Evolutionary conservation across 495 filamentous ascomycete genomes (phyloP).

Genomic region (Paragyromitra xinjiangensis): DNA sequence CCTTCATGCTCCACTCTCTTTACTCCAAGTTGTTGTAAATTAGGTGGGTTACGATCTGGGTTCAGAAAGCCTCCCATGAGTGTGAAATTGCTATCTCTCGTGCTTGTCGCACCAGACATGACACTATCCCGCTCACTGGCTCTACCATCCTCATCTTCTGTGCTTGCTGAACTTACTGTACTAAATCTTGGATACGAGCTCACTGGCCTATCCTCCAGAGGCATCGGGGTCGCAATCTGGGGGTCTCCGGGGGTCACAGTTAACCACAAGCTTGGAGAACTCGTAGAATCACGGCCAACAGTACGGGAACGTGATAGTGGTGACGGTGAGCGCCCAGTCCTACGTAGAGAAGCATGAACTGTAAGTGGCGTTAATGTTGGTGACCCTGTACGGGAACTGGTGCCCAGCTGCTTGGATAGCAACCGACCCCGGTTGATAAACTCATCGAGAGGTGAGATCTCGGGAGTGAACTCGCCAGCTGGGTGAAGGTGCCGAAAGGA

Average conservation of each 20-base stretch:
- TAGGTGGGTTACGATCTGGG: slow-evolving; percentile 40
- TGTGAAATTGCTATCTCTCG: slow-evolving; percentile 51
- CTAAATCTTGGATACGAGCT: slow-evolving; percentile 49
- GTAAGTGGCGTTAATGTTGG: slow-evolving; percentile 85
- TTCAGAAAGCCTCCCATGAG: slow-evolving; percentile 49
- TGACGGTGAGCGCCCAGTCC: slow-evolving; percentile 59
- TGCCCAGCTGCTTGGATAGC: slow-evolving; percentile 79
- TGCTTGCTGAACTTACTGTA: slow-evolving; percentile 48
- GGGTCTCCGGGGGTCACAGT: slow-evolving; percentile 17
- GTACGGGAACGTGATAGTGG: slow-evolving; percentile 60
- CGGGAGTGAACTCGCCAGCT: slow-evolving; percentile 87
- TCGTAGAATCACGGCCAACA: slow-evolving; percentile 62
- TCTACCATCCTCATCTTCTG: slow-evolving; percentile 43
- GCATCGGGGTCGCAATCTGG: slow-evolving; percentile 13
- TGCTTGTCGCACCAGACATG: slow-evolving; percentile 39
- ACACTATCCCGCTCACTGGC: slow-evolving; percentile 47
- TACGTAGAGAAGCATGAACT: slow-evolving; percentile 72
- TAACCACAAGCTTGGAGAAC: slow-evolving; percentile 11
- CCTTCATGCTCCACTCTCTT: slow-evolving; percentile 29
- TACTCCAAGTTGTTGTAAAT: slow-evolving; percentile 33
- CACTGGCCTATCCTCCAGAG: slow-evolving; percentile 45
- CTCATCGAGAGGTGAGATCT: slow-evolving; percentile 92
- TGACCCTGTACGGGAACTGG: slow-evolving; percentile 73
- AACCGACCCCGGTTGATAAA: slow-evolving; percentile 88
- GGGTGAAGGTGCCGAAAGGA: slow-evolving; percentile 63